Base-by-base conservation (phyloP, 768 basidiomycete genomes). In the Lentinus brumalis region DNA sequence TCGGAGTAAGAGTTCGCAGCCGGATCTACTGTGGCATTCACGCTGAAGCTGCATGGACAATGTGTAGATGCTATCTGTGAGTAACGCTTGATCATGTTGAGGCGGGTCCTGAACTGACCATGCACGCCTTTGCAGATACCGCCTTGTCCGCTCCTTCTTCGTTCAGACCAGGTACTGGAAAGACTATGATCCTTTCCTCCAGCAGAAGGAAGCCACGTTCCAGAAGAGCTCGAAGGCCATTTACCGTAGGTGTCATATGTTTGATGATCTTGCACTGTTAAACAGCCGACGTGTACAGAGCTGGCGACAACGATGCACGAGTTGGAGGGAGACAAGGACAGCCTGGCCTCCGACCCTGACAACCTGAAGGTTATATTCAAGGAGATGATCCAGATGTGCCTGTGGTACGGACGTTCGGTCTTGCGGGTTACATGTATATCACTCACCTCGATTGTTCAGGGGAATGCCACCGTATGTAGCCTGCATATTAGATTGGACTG, bases 311-410 rank as follows among this genome's bases (percentile, higher is more conserved):
- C 83, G 2, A 86, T 95, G 77, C 79, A 85, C 63, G 85, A 89
- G 59, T 76, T 96, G 3, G 83, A 84, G 51, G 68, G 64, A 4
- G 81, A 83, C 62, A 83, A 82, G 56, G 75, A 73, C 11, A 71
- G 70, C 1, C 64, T 88, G 4, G 70, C 69, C 30, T 70, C 77
- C 0, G 80, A 89, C 59, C 73, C 81, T 0, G 77, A 79, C 15
- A 86, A 86, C 60, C 75, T 92, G 16, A 75, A 78, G 35, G 77
- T 88, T 0, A 70, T 94, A 14, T 94, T 93, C 74, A 82, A 81
- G 56, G 89, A 94, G 72, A 94, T 95, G 89, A 79, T 92, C 8
- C 91, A 94, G 69, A 93, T 95, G 85, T 91, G 91, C 73, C 81
- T 94, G 29, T 94, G 93, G 92, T 55, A 31, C 4, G 53, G 16